phyloP scores from a whole-genome alignment of 2,329 filamentous ascomycete species.

The Aspergillus niger region DNA sequence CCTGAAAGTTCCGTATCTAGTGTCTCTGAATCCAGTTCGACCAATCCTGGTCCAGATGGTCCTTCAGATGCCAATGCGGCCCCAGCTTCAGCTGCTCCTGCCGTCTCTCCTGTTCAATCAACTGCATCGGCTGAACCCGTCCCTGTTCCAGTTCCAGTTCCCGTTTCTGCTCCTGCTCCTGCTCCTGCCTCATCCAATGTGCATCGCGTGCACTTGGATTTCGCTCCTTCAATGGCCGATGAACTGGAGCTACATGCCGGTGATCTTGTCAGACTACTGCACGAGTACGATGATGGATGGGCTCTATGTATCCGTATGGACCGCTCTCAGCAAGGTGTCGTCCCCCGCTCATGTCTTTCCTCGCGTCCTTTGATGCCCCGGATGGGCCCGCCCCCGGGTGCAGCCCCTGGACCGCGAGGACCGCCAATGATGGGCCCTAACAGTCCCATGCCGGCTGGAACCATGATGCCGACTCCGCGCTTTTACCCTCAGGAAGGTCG shows the following conservation, averaged over 20 bases:
- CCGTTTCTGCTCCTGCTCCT: slow-evolving; percentile 7
- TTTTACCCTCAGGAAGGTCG: slow-evolving; percentile 41
- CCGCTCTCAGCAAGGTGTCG: slow-evolving; percentile 87
- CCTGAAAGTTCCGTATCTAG: slow-evolving; percentile 26
- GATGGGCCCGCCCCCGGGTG: slow-evolving; percentile 45
- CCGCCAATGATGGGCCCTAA: slow-evolving; percentile 39
- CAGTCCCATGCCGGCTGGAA: slow-evolving; percentile 32
- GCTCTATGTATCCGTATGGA: slow-evolving; percentile 90
- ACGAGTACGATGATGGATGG: slow-evolving; percentile 99
- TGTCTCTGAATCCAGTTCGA: slow-evolving; percentile 22
- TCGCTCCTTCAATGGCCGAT: slow-evolving; percentile 88
- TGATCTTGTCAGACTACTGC: slow-evolving; percentile 81
- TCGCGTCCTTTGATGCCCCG: slow-evolving; percentile 88
- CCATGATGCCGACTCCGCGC: slow-evolving; percentile 34
- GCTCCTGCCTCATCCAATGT: slow-evolving; percentile 62
- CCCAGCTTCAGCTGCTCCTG: slow-evolving; percentile 15
- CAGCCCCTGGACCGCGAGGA: slow-evolving; percentile 33
- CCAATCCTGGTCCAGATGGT: slow-evolving; percentile 29
- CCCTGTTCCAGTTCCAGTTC: slow-evolving; percentile 35
- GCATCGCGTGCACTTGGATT: slow-evolving; percentile 91
- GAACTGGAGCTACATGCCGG: slow-evolving; percentile 81
- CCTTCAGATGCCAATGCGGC: slow-evolving; percentile 19
- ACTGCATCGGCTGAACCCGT: slow-evolving; percentile 19
- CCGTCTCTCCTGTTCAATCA: slow-evolving; percentile 16
- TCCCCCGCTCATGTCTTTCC: slow-evolving; percentile 89